Evolutionary conservation across 768 basidiomycete species (phyloP), one percentile per base, ranked within the genome.

Genomic region (Russula abietina): DNA sequence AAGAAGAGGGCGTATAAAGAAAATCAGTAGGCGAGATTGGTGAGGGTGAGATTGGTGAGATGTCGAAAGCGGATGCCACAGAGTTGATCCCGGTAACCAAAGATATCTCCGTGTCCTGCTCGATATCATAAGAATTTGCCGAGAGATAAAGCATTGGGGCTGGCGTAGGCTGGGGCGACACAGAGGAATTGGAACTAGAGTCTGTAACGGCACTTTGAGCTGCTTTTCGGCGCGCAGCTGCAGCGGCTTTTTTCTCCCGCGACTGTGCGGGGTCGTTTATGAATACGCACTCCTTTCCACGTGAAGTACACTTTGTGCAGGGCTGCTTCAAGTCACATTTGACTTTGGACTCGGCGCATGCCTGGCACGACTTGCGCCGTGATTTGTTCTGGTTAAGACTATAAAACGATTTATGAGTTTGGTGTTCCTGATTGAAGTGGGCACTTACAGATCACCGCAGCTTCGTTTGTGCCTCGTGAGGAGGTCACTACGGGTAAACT

Each of bases 301-400:
- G 79, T 60, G 83, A 76, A 36, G 75, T 73, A 70, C 85, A 86
- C 69, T 84, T 84, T 32, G 83, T 80, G 71, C 85, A 86, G 33
- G 85, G 85, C 61, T 77, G 78, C 65, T 83, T 79, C 17, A 85
- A 73, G 69, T 85, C 80, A 69, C 85, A 86, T 75, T 85, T 86
- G 36, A 85, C 80, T 73, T 86, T 86, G 24, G 84, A 85, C 69
- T 85, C 83, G 5, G 83, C 84, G 69, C 85, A 86, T 22, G 85
- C 80, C 71, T 81, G 80, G 67, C 85, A 87, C 4, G 84, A 85
- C 71, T 84, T 84, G 67, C 83, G 76, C 64, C 83, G 76, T 50
- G 84, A 85, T 64, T 81, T 82, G 60, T 77, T 76, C 70, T 80
- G 79, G 39, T 74, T 76, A 60, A 72, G 72, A n/a, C 56, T 54